A percentile compares a stretch with the other conserved stretches of the same genome.
Evolutionary conservation across 1,284 basidiomycete genomes (phyloP).

Genomic region (Ganoderma leucocontextum): DNA sequence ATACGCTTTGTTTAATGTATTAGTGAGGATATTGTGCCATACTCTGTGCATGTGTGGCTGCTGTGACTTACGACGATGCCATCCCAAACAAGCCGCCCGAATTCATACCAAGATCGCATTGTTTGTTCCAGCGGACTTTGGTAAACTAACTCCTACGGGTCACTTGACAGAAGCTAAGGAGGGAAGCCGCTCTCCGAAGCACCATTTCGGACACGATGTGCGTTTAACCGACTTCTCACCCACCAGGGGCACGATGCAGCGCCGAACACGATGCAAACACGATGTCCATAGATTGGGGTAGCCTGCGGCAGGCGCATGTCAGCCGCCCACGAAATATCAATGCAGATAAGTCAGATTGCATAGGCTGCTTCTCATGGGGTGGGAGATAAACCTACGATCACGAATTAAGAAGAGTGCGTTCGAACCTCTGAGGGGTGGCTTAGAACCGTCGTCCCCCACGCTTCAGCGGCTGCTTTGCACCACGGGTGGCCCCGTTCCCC

Average conservation of each 20-base stretch:
- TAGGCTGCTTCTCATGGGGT: conserved; percentile 18
- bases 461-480: conserved; percentile 75
- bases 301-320: conserved; percentile 24
- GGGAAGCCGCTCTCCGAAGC: conserved; percentile 14
- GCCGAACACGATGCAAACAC: conserved; percentile 33
- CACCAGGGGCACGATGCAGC: conserved; percentile 22
- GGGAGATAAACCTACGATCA: conserved; percentile 21
- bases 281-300: conserved; percentile 21
- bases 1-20: background rate
- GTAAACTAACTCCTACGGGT: conserved; percentile 25
- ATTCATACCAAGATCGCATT: background rate
- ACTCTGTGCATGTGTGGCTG: background rate
- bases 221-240: conserved; percentile 26
- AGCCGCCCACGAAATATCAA: conserved; percentile 8
- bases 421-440: conserved; percentile 30
- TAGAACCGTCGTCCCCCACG: conserved; percentile 77
- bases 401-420: background rate
- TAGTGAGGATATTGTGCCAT: background rate
- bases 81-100: background rate
- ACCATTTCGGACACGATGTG: conserved; percentile 16
- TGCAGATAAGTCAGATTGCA: conserved; percentile 22
- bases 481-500: conserved; percentile 46
- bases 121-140: conserved; percentile 22
- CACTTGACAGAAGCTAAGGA: conserved; percentile 27
- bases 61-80: background rate